Conservation (phyloP, 2,329 filamentous ascomycete genomes). For the Penicillium sp. region DNA sequence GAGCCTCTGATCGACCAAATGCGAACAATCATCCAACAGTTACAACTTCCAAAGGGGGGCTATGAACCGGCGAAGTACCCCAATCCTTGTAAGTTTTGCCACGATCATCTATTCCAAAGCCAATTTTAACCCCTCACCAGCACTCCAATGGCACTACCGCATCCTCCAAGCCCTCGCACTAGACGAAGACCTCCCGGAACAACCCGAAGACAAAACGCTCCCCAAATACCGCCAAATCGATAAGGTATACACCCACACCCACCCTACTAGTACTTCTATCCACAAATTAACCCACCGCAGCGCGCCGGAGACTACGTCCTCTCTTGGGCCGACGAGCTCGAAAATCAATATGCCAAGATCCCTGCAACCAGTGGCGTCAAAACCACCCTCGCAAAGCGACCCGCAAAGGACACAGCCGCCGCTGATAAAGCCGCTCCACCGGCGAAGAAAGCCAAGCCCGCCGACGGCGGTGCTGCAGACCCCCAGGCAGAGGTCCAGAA, state of each 20-base stretch:
- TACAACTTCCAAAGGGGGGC: constrained; percentile 82
- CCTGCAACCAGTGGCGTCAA: constrained; percentile 43
- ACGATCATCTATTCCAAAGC: not conserved
- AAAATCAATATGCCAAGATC: constrained; percentile 59
- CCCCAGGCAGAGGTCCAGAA: constrained; percentile 46
- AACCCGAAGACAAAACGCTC: constrained; percentile 75
- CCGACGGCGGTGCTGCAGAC: constrained; percentile 32
- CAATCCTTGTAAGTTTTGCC: constrained; percentile 65
- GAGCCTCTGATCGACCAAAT: constrained; percentile 79
- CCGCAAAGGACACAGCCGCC: constrained; percentile 32
- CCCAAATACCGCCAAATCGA: constrained; percentile 87
- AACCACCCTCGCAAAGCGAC: constrained; percentile 55
- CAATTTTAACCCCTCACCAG: constrained; percentile 30
- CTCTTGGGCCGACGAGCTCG: constrained; percentile 74
- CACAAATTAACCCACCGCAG: constrained; percentile 31
- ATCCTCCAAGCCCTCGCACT: constrained; percentile 90
- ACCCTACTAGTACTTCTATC: not conserved
- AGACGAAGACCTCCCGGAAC: constrained; percentile 84
- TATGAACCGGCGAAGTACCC: constrained; percentile 89
- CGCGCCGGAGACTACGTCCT: constrained; percentile 78
- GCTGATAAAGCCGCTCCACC: constrained; percentile 36
- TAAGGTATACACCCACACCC: constrained; percentile 56
- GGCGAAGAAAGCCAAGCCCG: constrained; percentile 53
- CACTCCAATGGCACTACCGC: constrained; percentile 95
- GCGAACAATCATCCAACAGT: constrained; percentile 79